Evolutionary conservation across 1,139 yeast species (phyloP).

Genomic region (Scheffersomyces cryptocercus): DNA sequence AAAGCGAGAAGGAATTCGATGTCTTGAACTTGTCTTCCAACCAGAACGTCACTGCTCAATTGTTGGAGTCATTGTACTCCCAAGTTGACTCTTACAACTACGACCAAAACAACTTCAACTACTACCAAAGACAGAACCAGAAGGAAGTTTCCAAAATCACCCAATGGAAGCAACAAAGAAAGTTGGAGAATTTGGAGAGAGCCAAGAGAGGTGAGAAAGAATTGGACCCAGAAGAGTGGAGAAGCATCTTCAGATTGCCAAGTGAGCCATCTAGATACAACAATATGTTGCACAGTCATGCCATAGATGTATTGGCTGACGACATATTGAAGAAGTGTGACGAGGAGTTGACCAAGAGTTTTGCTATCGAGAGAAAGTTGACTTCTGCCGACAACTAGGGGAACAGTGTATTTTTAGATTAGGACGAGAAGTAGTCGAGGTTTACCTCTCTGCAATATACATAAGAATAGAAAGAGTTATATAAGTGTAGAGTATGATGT

Average conservation of each 20-base stretch:
- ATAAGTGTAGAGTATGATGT: no score
- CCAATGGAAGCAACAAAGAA: slow-evolving; percentile 72
- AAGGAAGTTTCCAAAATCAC: slow-evolving; percentile 70
- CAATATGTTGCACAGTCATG: slow-evolving; percentile 67
- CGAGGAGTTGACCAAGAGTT: slow-evolving; percentile 62
- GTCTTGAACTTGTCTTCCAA: slow-evolving; percentile 45
- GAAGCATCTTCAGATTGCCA: slow-evolving; percentile 64
- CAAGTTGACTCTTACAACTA: slow-evolving; percentile 78
- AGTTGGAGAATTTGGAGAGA: slow-evolving; percentile 65
- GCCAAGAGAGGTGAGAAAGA: slow-evolving; percentile 58
- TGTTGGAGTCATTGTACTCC: slow-evolving; percentile 69
- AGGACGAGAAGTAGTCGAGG: no score
- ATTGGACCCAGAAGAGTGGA: slow-evolving; percentile 66
- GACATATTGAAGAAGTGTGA: slow-evolving; percentile 65
- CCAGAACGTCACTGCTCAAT: slow-evolving; percentile 47
- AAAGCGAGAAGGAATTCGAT: slow-evolving; percentile 33
- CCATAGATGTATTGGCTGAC: slow-evolving; percentile 68
- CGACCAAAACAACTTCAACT: slow-evolving; percentile 81
- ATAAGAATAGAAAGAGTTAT: no score
- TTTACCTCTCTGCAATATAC: no score
- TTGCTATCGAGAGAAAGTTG: slow-evolving; percentile 56
- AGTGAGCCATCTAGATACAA: slow-evolving; percentile 77
- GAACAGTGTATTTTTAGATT: no score
- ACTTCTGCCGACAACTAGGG: slow-evolving; percentile 7
- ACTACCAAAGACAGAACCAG: slow-evolving; percentile 75